A percentile compares a stretch with the other conserved stretches of the same genome.
phyloP scores from a whole-genome alignment of 805 yeast genomes.

The Candida piceae region DNA sequence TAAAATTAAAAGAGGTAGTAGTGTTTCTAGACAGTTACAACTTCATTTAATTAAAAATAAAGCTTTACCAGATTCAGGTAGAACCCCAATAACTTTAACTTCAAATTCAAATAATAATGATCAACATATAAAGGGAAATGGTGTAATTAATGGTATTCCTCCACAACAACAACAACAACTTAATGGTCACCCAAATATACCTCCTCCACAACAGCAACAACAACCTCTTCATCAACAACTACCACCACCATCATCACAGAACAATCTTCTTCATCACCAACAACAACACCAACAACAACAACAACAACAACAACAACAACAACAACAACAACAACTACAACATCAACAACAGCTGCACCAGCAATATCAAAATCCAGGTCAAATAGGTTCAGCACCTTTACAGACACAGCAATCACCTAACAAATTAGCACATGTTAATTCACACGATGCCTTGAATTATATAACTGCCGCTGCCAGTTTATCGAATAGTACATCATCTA shows the following conservation, averaged over 20 bases:
- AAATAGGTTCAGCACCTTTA: background rate
- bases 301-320: too few species aligned
- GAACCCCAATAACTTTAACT: conserved; percentile 16
- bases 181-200: background rate
- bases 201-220: conserved; percentile 7
- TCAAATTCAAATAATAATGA: conserved; percentile 2
- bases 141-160: background rate
- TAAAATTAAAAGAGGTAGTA: conserved; percentile 73
- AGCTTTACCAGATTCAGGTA: conserved; percentile 43
- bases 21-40: conserved; percentile 76
- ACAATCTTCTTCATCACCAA: conserved; percentile 13
- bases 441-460: conserved; percentile 25
- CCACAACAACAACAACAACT: too few species aligned
- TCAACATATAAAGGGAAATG: background rate
- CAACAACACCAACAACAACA: too few species aligned
- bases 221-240: conserved; percentile 10
- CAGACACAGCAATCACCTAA: conserved; percentile 2
- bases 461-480: conserved; percentile 25
- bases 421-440: conserved; percentile 8
- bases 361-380: conserved; percentile 1
- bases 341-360: too few species aligned
- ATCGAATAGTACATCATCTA: conserved; percentile 12
- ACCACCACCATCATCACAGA: background rate
- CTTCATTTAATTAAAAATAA: conserved; percentile 62
- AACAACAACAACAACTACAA: conserved; percentile 14